Evolutionary conservation across 805 yeast genomes (phyloP), one percentile per base, ranked within the genome.

Genomic region (Millerago galiae): DNA sequence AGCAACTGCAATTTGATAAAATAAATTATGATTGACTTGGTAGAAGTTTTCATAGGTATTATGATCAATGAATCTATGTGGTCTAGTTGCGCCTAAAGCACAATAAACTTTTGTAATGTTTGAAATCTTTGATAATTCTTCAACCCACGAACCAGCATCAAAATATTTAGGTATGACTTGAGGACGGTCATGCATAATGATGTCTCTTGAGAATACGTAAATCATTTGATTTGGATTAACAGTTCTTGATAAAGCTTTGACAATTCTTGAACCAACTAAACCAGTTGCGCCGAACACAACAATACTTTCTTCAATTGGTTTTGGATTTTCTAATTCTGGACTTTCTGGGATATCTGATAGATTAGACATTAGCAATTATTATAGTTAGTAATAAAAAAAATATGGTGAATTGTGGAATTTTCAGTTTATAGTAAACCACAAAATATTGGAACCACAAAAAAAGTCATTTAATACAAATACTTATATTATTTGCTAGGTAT

Each of bases 211-310:
- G 11, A 48, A 35, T 1, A 46, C 30, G 14, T 39, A 43, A 2
- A 48, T 40, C 2, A 36, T 41, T 16, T 43, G 43, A 21, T 43
- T 12, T 4, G 43, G 35, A 3, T 15, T 13, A 7, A 40, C 37
- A 3, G 40, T 13, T 42, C 50, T 43, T 11, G 45, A 38, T 12
- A 48, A 33, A 1, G 42, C 40, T 30, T 46, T 48, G 8, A 43
- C 41, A 12, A 48, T 46, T 26, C 44, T 45, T 10, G 44, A 38
- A 14, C 52, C 52, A 9, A 35, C 40, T 16, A 48, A 35, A 29
- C 52, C 52, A 16, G 52, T 46, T 13, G 48, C 50, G 18, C 52
- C 52, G 37, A 48, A 42, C 10, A 48, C 42, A 10, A 44, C 42
- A 27, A 47, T 41, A 18, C 40, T 39, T 29, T 47, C 50, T 10